phyloP scores from a whole-genome alignment of 345 rosid species.

The Punica granatum region DNA sequence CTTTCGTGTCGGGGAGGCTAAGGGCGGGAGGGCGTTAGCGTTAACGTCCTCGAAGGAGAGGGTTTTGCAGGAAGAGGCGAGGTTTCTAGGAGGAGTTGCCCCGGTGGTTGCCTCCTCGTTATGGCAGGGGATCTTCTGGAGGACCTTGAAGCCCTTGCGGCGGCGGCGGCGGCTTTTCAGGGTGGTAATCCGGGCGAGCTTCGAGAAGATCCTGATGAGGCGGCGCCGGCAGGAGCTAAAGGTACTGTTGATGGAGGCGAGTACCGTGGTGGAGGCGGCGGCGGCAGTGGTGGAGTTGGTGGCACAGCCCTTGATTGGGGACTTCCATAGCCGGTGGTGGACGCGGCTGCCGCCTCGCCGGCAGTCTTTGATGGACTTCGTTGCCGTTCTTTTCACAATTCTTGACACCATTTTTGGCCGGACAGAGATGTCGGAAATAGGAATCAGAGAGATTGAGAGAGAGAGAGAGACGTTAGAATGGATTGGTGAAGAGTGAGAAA shows the following conservation, averaged over 20 bases:
- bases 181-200: conserved; percentile 32
- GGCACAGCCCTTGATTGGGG: conserved; percentile 18
- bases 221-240: conserved; percentile 53
- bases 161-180: conserved; percentile 20
- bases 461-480: conserved; percentile 12
- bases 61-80: conserved; percentile 18
- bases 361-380: conserved; percentile 34
- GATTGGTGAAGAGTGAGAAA: conserved; percentile 8
- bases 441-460: conserved; percentile 1
- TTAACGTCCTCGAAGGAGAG: conserved; percentile 27
- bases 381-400: conserved; percentile 34
- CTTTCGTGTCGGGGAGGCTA: conserved; percentile 25
- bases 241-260: conserved; percentile 59
- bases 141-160: conserved; percentile 49
- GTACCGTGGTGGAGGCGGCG: conserved; percentile 29
- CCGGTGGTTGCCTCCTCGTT: background rate
- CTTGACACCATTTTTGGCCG: conserved; percentile 52
- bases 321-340: conserved; percentile 30
- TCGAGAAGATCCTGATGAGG: conserved; percentile 58
- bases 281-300: conserved; percentile 5
- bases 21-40: conserved; percentile 27
- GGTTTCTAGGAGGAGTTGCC: background rate
- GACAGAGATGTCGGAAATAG: too few species aligned
- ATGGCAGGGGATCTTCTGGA: conserved; percentile 19
- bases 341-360: conserved; percentile 16